A percentile compares a stretch with the other conserved stretches of the same genome.
Conservation (phyloP, 2,329 filamentous ascomycete genomes). For the Fusarium burgessii region DNA sequence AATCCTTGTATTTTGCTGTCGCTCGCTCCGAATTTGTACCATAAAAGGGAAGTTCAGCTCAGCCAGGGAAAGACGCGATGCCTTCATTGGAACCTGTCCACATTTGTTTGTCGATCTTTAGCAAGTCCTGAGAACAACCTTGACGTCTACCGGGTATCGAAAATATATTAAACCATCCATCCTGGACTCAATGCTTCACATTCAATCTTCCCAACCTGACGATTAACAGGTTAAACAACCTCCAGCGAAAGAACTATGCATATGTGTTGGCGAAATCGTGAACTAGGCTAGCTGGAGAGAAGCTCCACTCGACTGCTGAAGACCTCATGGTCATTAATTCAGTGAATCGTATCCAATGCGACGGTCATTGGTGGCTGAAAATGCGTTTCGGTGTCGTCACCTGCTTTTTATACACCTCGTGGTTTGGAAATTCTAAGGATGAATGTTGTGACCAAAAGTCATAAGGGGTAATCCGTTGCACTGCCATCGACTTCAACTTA, state of each 20-base stretch:
- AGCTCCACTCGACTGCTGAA: not conserved
- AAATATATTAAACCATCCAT: not conserved
- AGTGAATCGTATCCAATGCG: conserved; percentile 7
- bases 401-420: not conserved
- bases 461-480: not conserved
- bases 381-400: conserved; percentile 23
- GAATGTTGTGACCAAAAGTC: not conserved
- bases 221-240: not conserved
- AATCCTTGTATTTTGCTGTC: not conserved
- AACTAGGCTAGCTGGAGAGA: not conserved
- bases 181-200: not conserved
- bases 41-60: conserved; percentile 55
- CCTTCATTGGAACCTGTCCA: conserved; percentile 8
- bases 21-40: conserved; percentile 50
- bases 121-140: not conserved
- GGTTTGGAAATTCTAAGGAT: not conserved
- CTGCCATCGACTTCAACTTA: not conserved
- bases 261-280: not conserved
- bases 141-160: not conserved
- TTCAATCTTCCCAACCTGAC: not conserved
- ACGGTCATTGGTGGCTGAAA: conserved; percentile 14
- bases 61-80: conserved; percentile 40
- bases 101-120: not conserved
- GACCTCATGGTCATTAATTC: not conserved
- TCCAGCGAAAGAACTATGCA: not conserved